These are phyloP conservation scores for Pythium utonaiense DNA, from an alignment of 352 stramenopile species.

Conservation along the genomic window DNA sequence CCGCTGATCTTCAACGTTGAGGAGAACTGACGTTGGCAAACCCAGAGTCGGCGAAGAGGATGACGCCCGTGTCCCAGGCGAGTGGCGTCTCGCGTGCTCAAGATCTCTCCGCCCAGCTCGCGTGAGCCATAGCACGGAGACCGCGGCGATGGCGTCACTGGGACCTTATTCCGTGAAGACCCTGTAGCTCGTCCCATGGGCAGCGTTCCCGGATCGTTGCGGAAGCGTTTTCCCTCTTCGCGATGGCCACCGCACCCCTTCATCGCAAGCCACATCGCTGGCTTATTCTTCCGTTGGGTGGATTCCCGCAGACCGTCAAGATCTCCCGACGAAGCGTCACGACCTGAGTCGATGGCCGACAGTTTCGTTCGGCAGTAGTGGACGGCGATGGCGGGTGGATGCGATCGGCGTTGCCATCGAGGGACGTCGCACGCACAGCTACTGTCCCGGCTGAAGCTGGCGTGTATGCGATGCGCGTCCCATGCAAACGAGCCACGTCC, in stretches of 20 bases:
- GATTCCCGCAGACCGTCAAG: too few relatives aligned
- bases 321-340: neutral
- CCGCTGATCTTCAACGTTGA: conserved; percentile 15
- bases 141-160: neutral
- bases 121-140: neutral
- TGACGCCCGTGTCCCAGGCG: neutral
- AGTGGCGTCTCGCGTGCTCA: too few relatives aligned
- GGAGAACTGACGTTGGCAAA: too few relatives aligned
- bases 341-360: neutral
- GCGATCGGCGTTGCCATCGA: too few relatives aligned
- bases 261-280: neutral
- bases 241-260: neutral
- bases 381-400: too few relatives aligned
- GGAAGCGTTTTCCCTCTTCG: neutral
- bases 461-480: neutral
- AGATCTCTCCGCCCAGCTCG: neutral
- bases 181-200: conserved; percentile 15
- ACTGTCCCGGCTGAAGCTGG: neutral
- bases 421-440: too few relatives aligned
- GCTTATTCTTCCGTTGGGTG: neutral
- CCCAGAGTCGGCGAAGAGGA: too few relatives aligned
- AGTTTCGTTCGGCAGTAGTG: too few relatives aligned
- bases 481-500: neutral
- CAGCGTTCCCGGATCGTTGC: conserved; percentile 17
- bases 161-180: neutral